Base-by-base conservation (phyloP, 164 flowering plant genomes). In the Dillenia turbinata region DNA sequence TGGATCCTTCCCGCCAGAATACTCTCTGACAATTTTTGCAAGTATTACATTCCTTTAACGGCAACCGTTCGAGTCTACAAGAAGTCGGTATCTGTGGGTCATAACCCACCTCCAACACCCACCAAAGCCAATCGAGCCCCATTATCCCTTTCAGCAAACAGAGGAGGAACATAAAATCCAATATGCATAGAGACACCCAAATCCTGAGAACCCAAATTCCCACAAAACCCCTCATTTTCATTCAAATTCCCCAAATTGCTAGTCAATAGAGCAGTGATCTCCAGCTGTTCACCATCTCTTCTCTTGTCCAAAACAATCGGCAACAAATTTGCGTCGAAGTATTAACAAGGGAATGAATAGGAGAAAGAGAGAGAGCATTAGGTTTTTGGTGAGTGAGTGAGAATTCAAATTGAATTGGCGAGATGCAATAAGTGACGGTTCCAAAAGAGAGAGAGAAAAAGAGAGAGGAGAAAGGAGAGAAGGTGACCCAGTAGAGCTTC, bases 41-140 rank as follows among this genome's bases (percentile, higher is more conserved):
- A n/a, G n/a, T n/a, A n/a, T n/a, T n/a, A n/a, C n/a, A n/a, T n/a
- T n/a, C n/a, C n/a, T n/a, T n/a, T n/a, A n/a, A n/a, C n/a, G n/a
- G n/a, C n/a, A n/a, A n/a, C n/a, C n/a, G n/a, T n/a, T n/a, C n/a
- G n/a, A n/a, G n/a, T n/a, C n/a, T n/a, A n/a, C n/a, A n/a, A n/a
- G n/a, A n/a, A n/a, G n/a, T n/a, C n/a, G n/a, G n/a, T n/a, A n/a
- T n/a, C n/a, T n/a, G n/a, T n/a, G n/a, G n/a, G n/a, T n/a, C n/a
- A n/a, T n/a, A n/a, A n/a, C n/a, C n/a, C n/a, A n/a, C n/a, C n/a
- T n/a, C n/a, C n/a, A n/a, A n/a, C n/a, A 3, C 96, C 95, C 16
- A 87, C 92, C 67, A 87, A 57, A 40, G 97, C 98, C 78, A 94
- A 74, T 53, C 60, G 75, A 0, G 89, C 95, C 9, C 84, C 83